Base-by-base conservation (phyloP, 2,329 filamentous ascomycete genomes). In the Talaromyces atroroseus region DNA sequence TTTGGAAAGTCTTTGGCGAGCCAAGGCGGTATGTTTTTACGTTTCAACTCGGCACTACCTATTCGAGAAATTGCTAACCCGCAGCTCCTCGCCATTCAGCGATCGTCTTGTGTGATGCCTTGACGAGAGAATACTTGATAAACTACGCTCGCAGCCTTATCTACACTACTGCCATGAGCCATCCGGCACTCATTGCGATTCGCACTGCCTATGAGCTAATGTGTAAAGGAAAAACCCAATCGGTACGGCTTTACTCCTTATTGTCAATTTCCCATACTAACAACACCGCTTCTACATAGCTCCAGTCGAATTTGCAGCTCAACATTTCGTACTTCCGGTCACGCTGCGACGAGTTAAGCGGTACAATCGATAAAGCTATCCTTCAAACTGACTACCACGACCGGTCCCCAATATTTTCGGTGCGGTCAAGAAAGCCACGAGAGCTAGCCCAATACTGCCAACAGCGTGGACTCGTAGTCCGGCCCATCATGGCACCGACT, bases 111-210 rank as follows among this genome's bases (percentile, higher is more conserved):
- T 88, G 85, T 65, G 82, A 83, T 1, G 68, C 78, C 0, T 71
- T 79, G 0, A 81, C 83, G 0, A 76, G 85, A 23, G 72, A 81
- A 1, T 90, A 89, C 60, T 75, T 90, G 52, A 80, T 90, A 69
- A 90, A 91, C 65, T 90, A 90, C 64, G 86, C 87, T 0, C 81
- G 87, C n/a, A 84, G 81, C 1, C 72, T 90, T 44, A 89, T 90
- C 54, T 91, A 89, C 68, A 89, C 87, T 0, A 90, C 87, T 0
- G 85, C 86, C 29, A 79, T 88, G 72, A 79, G 83, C 0, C 82
- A 83, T 42, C 81, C 85, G 0, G 77, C 80, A 1, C 75, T 88
- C 1, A 80, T 80, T 0, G 79, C 80, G 14, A 84, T 88, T 52
- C 73, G 77, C 44, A 76, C 80, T 0, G 76, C 79, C 0, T 88